Percentiles rank a stretch among this genome's conserved stretches.
phyloP scores from a whole-genome alignment of 2,329 filamentous ascomycete species.

The Penicillium hesseltinei region DNA sequence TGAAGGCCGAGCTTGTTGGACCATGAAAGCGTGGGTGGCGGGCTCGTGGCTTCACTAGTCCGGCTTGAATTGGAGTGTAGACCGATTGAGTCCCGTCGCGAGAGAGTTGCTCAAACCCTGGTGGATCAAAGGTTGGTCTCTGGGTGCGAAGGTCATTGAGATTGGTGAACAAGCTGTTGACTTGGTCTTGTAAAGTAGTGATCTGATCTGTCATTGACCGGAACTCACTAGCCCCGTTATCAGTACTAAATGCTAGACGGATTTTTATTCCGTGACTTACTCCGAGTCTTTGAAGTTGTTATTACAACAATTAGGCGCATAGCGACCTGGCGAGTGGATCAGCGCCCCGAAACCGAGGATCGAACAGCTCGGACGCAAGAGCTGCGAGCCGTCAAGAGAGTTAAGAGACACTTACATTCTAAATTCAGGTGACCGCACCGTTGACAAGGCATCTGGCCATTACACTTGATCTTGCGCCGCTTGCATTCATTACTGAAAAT shows the following conservation, averaged over 20 bases:
- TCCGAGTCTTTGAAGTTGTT: slow-evolving; percentile 90
- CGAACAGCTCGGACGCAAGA: background rate
- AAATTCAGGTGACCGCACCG: slow-evolving; percentile 63
- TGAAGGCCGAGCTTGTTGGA: slow-evolving; percentile 81
- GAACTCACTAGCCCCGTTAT: slow-evolving; percentile 60
- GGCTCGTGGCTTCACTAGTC: slow-evolving; percentile 49
- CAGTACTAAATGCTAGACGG: background rate
- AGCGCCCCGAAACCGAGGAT: background rate
- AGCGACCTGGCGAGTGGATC: slow-evolving; percentile 47
- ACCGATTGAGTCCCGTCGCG: slow-evolving; percentile 41
- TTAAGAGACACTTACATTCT: slow-evolving; percentile 47
- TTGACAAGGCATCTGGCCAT: slow-evolving; percentile 64
- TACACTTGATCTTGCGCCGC: slow-evolving; percentile 66
- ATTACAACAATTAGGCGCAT: slow-evolving; percentile 65
- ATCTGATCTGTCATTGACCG: slow-evolving; percentile 76
- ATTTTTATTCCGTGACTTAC: slow-evolving; percentile 34
- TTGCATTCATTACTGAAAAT: slow-evolving; percentile 60
- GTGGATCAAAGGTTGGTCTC: slow-evolving; percentile 34
- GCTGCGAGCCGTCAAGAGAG: background rate
- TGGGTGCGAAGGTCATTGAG: slow-evolving; percentile 65
- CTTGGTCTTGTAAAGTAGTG: slow-evolving; percentile 74
- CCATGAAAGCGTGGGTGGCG: slow-evolving; percentile 71
- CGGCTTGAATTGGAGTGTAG: slow-evolving; percentile 39
- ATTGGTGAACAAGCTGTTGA: slow-evolving; percentile 71
- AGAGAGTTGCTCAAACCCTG: slow-evolving; percentile 36